Base-by-base conservation (phyloP, 116 monocot genomes). In the Thalassia testudinum region DNA sequence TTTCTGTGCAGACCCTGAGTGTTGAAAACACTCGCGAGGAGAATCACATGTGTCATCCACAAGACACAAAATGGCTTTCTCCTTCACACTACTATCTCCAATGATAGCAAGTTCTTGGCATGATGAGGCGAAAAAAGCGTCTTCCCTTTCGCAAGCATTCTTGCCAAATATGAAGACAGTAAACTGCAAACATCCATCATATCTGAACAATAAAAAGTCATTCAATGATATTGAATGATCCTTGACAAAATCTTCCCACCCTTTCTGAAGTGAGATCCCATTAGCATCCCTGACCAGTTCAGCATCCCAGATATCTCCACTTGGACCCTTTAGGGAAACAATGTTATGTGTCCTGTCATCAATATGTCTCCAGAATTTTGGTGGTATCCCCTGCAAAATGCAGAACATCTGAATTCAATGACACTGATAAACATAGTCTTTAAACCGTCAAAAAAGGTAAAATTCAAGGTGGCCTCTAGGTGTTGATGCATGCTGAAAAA, bases 81-180 rank as follows among this genome's bases (percentile, higher is more conserved):
- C 23, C 20, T 2, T 50, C 21, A 21, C 14, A 50, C 21, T 24
- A 7, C 50, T 1, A 20, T 50, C 24, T 1, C 1, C 25, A 45
- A 28, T 51, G 52, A 20, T 6, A 12, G 12, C 30, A 13, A 60
- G 12, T 12, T 38, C 62, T 16, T 52, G 62, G 10, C 24, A 51
- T 24, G 62, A 24, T 25, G 25, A 23, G 42, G 53, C 63, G 15
- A 37, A 26, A 38, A 66, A 66, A 17, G 57, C 48, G 5, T 24
- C 66, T n/a, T 66, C 50, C 43, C 50, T 66, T 17, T 66, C 66
- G 42, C 66, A 66, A 21, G 66, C 48, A 27, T 47, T 40, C 22
- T 12, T 14, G 43, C 56, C 57, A 50, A 57, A 66, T 37, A 66
- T 50, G 21, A 37, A 29, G 15, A 66, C 66, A 17, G 37, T 50